Evolutionary conservation across 495 filamentous ascomycete genomes (phyloP).

Genomic region (Hypoxylon crocopeplum): DNA sequence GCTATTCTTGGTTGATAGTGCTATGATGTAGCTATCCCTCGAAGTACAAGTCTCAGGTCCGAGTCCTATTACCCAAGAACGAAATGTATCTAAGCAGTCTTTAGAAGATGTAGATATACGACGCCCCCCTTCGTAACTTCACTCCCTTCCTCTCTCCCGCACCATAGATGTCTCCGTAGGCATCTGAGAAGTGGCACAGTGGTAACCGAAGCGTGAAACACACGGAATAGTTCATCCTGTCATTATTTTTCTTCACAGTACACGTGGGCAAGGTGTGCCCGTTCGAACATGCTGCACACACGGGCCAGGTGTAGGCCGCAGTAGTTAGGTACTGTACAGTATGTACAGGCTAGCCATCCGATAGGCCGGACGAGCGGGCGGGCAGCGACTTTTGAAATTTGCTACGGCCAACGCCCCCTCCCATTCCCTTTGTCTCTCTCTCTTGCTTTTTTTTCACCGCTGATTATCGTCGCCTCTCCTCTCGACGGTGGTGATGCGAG

Average conservation of each 20-base stretch:
- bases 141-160: background rate
- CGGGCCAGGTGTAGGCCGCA: background rate
- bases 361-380: slow-evolving; percentile 10
- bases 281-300: too few species aligned
- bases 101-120: background rate
- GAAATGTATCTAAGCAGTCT: background rate
- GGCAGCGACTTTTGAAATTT: too few species aligned
- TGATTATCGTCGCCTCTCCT: slow-evolving; percentile 8
- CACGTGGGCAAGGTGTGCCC: background rate
- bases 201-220: background rate
- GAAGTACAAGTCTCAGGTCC: background rate
- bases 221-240: background rate
- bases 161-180: background rate
- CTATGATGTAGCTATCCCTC: background rate
- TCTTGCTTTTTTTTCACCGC: slow-evolving; percentile 18
- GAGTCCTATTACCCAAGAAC: background rate
- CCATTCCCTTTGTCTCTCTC: too few species aligned
- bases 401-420: too few species aligned
- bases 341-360: slow-evolving; percentile 3
- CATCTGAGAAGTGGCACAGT: background rate
- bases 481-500: slow-evolving; percentile 49
- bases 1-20: background rate
- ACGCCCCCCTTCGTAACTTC: background rate
- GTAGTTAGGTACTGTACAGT: too few species aligned
- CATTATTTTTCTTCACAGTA: too few species aligned